Conservation (phyloP, 192 early-diverging fungal species). For the Linnemannia exigua region DNA sequence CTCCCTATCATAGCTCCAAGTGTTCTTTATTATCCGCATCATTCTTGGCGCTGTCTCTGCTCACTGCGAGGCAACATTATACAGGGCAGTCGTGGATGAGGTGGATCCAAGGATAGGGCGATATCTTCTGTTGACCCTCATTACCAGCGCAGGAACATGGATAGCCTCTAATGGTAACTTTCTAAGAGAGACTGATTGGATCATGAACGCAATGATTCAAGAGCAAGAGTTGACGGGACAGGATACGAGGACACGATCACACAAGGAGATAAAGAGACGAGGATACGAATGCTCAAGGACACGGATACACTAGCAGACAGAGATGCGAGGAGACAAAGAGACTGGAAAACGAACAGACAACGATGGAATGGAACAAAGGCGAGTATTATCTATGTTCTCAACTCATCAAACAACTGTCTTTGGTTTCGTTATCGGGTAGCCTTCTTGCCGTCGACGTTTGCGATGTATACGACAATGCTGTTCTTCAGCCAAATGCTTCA, state of each 20-base stretch:
- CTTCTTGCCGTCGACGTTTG: constrained; percentile 91
- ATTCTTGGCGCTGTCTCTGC: constrained; percentile 73
- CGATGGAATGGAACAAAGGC: no score
- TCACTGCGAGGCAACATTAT: constrained; percentile 79
- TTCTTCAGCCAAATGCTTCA: constrained; percentile 79
- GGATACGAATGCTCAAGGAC: not conserved
- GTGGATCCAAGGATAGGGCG: constrained; percentile 77
- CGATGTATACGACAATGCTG: constrained; percentile 88
- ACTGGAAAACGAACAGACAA: not conserved
- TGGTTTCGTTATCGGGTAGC: constrained; percentile 55
- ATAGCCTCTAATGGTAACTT: constrained; percentile 80
- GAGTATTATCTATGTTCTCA: no score
- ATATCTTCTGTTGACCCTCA: constrained; percentile 72
- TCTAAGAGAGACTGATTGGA: not conserved
- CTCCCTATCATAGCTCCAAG: constrained; percentile 65
- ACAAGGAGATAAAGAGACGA: not conserved
- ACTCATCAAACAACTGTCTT: constrained; percentile 13
- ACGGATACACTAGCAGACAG: not conserved
- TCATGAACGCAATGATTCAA: no score
- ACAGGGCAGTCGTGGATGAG: constrained; percentile 69
- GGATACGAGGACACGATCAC: no score
- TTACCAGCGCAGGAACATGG: constrained; percentile 89
- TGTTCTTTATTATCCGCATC: constrained; percentile 83
- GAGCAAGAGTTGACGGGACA: no score
- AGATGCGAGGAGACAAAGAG: not conserved